Base-by-base conservation (phyloP, 1,139 yeast genomes). In the Taphrina communis region DNA sequence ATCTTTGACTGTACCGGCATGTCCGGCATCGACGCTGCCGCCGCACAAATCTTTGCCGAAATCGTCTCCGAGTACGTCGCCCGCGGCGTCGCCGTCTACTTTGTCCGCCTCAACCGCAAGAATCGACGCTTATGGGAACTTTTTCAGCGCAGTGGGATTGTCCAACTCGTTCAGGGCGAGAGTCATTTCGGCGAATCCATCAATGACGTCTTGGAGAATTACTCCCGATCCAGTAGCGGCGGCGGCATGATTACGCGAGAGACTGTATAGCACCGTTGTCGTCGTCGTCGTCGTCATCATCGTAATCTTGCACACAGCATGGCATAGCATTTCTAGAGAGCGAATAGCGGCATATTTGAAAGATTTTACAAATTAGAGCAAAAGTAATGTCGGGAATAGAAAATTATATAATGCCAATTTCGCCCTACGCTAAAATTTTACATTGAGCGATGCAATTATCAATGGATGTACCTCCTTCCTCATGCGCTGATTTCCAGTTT, bases 21-120 rank as follows among this genome's bases (percentile, higher is more conserved):
- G 68, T 65, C 68, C 7, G 57, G 36, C 36, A 48, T 65, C 52
- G 68, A 65, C 21, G 63, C 68, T 50, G 63, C 68, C 12, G 68
- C 68, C 44, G 63, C 63, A 11, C 68, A 65, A 21, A 65, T 65
- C 41, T 42, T 65, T 12, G 58, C 63, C 11, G 68, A 65, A 41
- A 50, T 65, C 9, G 68, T 65, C 53, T 19, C 35, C 11, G 68
- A 57, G 39, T 65, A 65, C 58, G 52, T 57, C 52, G 36, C 35
- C 31, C 52, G 68, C 17, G 68, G 63, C 38, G 50, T 46, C 11
- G n/a, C 51, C n/a, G 68, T 65, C 35, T 65, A 42, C 52, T 65
- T 65, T 17, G 68, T 59, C 52, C 39, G 59, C 19, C 51, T 65
- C 36, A 53, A 51, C 35, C 60, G 58, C 14, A 56, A 51, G 52